These are phyloP conservation scores for Talaromyces albobiverticillius DNA, from an alignment of 2,329 filamentous ascomycete genomes.

Conservation along the genomic window DNA sequence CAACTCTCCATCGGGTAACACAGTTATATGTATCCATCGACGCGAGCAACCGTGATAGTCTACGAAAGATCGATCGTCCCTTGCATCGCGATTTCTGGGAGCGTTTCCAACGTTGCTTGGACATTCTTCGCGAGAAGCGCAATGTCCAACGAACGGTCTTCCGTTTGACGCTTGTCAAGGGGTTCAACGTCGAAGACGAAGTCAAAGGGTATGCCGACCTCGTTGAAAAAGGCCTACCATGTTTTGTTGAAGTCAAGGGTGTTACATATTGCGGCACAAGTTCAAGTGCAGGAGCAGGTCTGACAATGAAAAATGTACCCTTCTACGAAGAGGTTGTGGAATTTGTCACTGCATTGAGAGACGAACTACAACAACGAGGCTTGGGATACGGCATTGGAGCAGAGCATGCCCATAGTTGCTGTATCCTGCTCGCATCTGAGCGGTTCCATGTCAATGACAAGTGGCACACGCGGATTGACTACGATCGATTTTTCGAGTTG, in stretches of 20 bases:
- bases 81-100: conserved; percentile 98
- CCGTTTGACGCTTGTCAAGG: conserved; percentile 91
- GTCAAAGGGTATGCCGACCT: conserved; percentile 85
- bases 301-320: conserved; percentile 96
- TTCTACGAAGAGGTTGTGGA: conserved; percentile 88
- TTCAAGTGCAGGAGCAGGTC: conserved; percentile 75
- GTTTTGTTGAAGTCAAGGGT: conserved; percentile 93
- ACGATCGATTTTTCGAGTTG: conserved; percentile 80
- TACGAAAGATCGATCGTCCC: conserved; percentile 85
- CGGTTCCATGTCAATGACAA: conserved; percentile 72
- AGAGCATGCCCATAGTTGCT: conserved; percentile 94
- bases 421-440: conserved; percentile 78
- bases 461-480: conserved; percentile 93
- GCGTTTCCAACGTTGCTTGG: conserved; percentile 84
- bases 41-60: conserved; percentile 81
- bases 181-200: conserved; percentile 96
- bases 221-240: conserved; percentile 79
- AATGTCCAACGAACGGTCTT: conserved; percentile 90
- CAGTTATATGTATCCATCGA: conserved; percentile 97
- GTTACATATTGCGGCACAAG: conserved; percentile 95
- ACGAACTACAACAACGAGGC: conserved; percentile 65
- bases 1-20: conserved; percentile 77
- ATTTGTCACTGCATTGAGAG: conserved; percentile 74
- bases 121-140: conserved; percentile 80
- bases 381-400: conserved; percentile 87